These are phyloP conservation scores for Vachellia collinsii DNA, from an alignment of 306 rosid species.

Conservation along the genomic window DNA sequence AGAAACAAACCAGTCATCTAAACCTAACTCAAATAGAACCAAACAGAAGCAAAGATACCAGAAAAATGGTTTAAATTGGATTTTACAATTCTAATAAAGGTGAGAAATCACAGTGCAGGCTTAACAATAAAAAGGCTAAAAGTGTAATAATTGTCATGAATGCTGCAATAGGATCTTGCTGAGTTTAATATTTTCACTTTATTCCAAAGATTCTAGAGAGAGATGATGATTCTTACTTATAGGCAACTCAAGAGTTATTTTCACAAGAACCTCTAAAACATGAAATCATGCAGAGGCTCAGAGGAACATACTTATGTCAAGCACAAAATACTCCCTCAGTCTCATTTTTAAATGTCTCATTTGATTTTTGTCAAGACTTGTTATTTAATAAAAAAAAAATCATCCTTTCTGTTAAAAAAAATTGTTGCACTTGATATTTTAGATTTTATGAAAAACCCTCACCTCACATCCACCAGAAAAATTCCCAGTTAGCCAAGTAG, in stretches of 20 bases:
- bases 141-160: not conserved
- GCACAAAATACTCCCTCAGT: not conserved
- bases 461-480: not conserved
- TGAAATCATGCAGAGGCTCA: not conserved
- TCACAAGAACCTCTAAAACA: not conserved
- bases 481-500: not conserved
- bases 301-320: not conserved
- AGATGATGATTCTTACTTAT: not conserved
- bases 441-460: not conserved
- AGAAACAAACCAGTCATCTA: conserved; percentile 20
- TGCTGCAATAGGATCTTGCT: not conserved
- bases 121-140: not conserved
- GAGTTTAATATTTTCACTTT: not conserved
- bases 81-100: conserved; percentile 24
- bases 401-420: not conserved
- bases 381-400: not conserved
- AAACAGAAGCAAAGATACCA: not conserved
- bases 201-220: not conserved
- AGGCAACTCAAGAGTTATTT: not conserved
- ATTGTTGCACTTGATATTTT: not conserved
- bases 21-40: not conserved
- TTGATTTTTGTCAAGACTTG: not conserved
- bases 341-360: not conserved
- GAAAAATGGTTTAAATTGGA: conserved; percentile 12
- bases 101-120: not conserved